Conservation (phyloP, 106 monocot species). For the Cymbidium sinense region DNA sequence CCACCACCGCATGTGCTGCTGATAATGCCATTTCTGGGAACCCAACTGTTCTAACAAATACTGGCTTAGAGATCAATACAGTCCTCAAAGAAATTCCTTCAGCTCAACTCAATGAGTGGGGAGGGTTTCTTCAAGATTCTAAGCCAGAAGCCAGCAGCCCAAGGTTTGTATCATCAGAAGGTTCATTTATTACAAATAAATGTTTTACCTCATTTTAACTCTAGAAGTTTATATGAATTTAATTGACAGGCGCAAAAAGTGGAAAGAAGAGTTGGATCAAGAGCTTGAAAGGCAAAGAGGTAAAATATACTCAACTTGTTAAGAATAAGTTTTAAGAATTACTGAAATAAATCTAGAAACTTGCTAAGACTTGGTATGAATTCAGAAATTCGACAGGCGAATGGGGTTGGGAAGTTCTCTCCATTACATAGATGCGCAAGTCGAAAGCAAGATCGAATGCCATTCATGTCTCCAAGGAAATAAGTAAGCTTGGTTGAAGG, state of each 20-base stretch:
- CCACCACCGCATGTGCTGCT: conserved; percentile 14
- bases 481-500: conserved; percentile 8
- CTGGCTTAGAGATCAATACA: conserved; percentile 23
- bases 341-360: neutral
- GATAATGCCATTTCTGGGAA: conserved; percentile 25
- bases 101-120: conserved; percentile 49
- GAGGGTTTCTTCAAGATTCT: conserved; percentile 29
- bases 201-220: neutral
- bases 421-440: conserved; percentile 35
- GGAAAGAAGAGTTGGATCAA: conserved; percentile 82
- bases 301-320: conserved; percentile 4
- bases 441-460: conserved; percentile 32
- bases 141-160: conserved; percentile 27
- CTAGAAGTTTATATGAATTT: conserved; percentile 7
- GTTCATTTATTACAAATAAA: neutral
- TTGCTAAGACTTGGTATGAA: conserved; percentile 1
- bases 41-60: conserved; percentile 24
- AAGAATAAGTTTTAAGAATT: neutral
- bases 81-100: conserved; percentile 77
- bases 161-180: conserved; percentile 43
- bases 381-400: conserved; percentile 52
- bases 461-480: conserved; percentile 32
- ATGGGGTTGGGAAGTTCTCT: conserved; percentile 32
- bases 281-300: conserved; percentile 79
- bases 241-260: conserved; percentile 49